These are phyloP conservation scores for Dictyophora rubrovolvata DNA, from an alignment of 768 basidiomycete genomes.

Conservation along the genomic window DNA sequence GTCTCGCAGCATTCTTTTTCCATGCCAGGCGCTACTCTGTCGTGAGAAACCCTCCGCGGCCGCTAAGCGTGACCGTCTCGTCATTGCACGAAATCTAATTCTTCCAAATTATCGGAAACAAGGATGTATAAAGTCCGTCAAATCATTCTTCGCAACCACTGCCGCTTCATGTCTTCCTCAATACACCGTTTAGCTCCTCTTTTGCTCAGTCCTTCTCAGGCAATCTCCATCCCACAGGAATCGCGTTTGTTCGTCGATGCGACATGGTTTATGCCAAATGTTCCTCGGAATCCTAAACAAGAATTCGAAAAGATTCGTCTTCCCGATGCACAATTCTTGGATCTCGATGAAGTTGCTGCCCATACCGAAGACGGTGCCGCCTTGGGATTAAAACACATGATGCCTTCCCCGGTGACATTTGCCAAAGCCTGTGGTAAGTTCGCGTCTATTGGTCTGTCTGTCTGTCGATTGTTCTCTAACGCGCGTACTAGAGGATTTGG, in stretches of 20 bases:
- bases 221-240: background rate
- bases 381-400: constrained; percentile 88
- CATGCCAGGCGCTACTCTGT: too few species aligned
- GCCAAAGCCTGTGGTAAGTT: constrained; percentile 69
- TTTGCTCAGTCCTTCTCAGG: constrained; percentile 4
- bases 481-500: constrained; percentile 47
- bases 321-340: constrained; percentile 63
- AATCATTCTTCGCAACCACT: background rate
- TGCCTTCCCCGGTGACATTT: constrained; percentile 66
- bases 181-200: background rate
- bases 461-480: constrained; percentile 8
- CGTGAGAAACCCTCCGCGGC: too few species aligned
- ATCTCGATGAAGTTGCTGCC: constrained; percentile 71
- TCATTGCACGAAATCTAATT: background rate
- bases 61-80: too few species aligned
- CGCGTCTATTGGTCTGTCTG: background rate
- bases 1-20: too few species aligned
- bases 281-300: constrained; percentile 52
- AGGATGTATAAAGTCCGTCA: background rate
- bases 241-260: constrained; percentile 46
- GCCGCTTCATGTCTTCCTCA: background rate
- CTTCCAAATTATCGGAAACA: too few species aligned
- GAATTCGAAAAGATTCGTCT: constrained; percentile 65
- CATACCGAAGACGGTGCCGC: constrained; percentile 35
- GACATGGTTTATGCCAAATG: constrained; percentile 92